Base-by-base conservation (phyloP, 345 rosid genomes). In the Microthlaspi erraticum region DNA sequence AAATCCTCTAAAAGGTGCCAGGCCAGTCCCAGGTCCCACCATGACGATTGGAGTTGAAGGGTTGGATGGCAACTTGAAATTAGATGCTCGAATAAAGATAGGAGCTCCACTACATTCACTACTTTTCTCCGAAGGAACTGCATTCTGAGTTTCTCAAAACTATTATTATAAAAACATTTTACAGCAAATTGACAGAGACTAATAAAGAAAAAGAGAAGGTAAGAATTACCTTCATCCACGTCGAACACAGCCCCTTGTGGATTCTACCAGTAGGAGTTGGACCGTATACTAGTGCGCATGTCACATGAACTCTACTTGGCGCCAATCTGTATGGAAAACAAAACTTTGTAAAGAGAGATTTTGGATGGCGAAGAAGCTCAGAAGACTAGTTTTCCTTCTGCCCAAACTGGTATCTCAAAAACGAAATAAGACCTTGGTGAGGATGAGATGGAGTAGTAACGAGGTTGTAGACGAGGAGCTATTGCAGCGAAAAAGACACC, bases 401-500 rank as follows among this genome's bases (percentile, higher is more conserved):
- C 17, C 60, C 57, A 16, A 65, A 48, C 10, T 37, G n/a, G 41
- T 41, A 44, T 54, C 9, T 52, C 31, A 41, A 17, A 71, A 14
- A 48, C 6, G 34, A 46, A 33, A 34, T 42, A 32, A 65, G 10
- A 82, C 98, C 90, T 93, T 5, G 98, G 97, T 10, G 98, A 93
- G 57, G 98, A 93, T 56, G 98, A 91, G 78, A 93, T 93, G 60
- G 98, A 93, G 71, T 93, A 89, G 76, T 83, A 93, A 78, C 98
- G 83, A 44, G 97, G 98, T 52, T 85, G 97, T 75, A 93, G 85
- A 48, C 84, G 96, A 10, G 98, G 91, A 52, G 91, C 95, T 33
- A 93, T 76, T 56, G 92, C 88, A 18, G 97, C 98, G 86, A 93
- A 89, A 77, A 93, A 91, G 13, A 93, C 98, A 66, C 98, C 97